These are phyloP conservation scores for Lophium mytilinum DNA, from an alignment of 495 filamentous ascomycete genomes.

Conservation along the genomic window DNA sequence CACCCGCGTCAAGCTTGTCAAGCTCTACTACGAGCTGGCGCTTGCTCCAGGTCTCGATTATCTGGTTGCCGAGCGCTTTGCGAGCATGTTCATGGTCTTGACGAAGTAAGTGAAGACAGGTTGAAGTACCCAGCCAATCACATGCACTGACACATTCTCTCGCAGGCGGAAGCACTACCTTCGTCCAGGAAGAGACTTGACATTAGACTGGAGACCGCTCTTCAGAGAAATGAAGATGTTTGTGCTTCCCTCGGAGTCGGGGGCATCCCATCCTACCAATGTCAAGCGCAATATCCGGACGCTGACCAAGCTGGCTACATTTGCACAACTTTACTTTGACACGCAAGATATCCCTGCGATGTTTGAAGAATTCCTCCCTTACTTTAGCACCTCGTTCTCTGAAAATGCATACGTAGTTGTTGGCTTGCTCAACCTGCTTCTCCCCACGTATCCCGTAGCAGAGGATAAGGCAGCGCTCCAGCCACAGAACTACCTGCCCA, in stretches of 20 bases:
- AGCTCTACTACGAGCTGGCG: conserved; percentile 87
- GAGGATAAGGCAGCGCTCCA: conserved; percentile 57
- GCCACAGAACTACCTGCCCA: conserved; percentile 77
- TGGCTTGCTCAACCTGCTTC: conserved; percentile 73
- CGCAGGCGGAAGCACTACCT: conserved; percentile 90
- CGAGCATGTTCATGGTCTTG: conserved; percentile 90
- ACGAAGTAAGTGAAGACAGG: conserved; percentile 58
- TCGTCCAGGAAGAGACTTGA: conserved; percentile 77
- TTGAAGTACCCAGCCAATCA: background rate
- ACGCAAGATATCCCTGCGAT: conserved; percentile 76
- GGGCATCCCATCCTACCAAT: conserved; percentile 51
- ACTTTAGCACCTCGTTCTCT: conserved; percentile 86
- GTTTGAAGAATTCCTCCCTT: conserved; percentile 91
- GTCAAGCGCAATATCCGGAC: conserved; percentile 63
- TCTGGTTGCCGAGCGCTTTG: conserved; percentile 76
- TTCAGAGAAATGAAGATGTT: conserved; percentile 86
- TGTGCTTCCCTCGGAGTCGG: conserved; percentile 72
- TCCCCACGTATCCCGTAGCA: conserved; percentile 75
- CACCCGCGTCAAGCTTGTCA: conserved; percentile 73
- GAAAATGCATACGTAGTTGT: conserved; percentile 83
- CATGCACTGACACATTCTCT: conserved; percentile 27
- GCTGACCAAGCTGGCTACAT: conserved; percentile 78
- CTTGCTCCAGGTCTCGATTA: conserved; percentile 84
- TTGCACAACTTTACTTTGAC: conserved; percentile 87
- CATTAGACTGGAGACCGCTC: conserved; percentile 83